phyloP scores from a whole-genome alignment of 140 eudicot genomes.

The Flaveria floridana region DNA sequence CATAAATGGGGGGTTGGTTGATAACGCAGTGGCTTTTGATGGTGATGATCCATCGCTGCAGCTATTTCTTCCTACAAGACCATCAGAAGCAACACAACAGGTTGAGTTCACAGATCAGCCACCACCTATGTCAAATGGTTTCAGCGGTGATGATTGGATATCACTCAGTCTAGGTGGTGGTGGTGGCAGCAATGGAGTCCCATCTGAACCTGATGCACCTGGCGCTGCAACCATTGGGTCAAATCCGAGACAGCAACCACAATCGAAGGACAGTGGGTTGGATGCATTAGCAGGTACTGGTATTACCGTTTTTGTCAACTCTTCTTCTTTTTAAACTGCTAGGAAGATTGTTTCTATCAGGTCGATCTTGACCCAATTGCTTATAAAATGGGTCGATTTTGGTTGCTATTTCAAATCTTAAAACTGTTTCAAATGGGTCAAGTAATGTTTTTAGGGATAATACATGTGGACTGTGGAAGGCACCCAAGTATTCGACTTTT shows the following conservation, averaged over 20 bases:
- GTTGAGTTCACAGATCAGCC: slow-evolving; percentile 47
- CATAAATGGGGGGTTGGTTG: slow-evolving; percentile 49
- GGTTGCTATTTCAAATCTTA: not conserved
- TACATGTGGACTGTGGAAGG: not conserved
- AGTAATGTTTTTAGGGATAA: not conserved
- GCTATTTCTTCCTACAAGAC: slow-evolving; percentile 82
- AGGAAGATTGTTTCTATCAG: not conserved
- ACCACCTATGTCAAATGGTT: slow-evolving; percentile 52
- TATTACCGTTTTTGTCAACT: slow-evolving; percentile 26
- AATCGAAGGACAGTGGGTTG: slow-evolving; percentile 44
- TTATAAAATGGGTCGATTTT: not conserved
- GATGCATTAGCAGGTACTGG: slow-evolving; percentile 65
- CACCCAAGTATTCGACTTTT: not conserved
- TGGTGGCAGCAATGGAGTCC: slow-evolving; percentile 58
- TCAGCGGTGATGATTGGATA: slow-evolving; percentile 77
- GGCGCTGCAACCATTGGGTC: slow-evolving; percentile 28
- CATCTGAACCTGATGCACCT: slow-evolving; percentile 39
- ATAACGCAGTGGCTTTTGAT: slow-evolving; percentile 64
- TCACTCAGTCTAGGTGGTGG: slow-evolving; percentile 91
- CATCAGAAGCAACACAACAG: slow-evolving; percentile 49
- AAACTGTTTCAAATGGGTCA: not conserved
- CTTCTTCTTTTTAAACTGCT: slow-evolving; percentile 1
- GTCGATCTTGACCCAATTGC: not conserved
- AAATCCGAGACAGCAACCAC: slow-evolving; percentile 40
- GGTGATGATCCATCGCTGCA: slow-evolving; percentile 87